Evolutionary conservation across 306 rosid genomes (phyloP), one percentile per base, ranked within the genome.

Genomic region (Pachyrhizus erosus): DNA sequence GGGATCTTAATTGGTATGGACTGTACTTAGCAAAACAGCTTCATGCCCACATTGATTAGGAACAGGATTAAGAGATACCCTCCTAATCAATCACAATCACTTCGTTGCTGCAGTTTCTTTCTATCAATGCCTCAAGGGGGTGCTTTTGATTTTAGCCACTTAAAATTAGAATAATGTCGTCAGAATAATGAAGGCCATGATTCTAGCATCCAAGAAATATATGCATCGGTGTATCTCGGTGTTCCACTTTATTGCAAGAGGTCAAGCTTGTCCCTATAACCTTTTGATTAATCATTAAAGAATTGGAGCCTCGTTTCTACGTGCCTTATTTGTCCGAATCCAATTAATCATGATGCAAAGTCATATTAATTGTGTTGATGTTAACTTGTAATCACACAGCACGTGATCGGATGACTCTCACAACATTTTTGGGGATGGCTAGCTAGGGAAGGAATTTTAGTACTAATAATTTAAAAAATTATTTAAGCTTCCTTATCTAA

Each of bases 71-170:
- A 17, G 21, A 72, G 70, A 83, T 51, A 57, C 45, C 54, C 75
- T 73, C 60, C 29, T 37, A 77, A 83, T 73, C 75, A 84, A 79
- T 74, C 86, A 83, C 79, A 29, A 33, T 62, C 68, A 72, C 21
- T 51, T 23, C 46, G 1, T 20, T 73, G 55, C 81, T 42, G 10
- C 18, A 31, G 75, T 80, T 73, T 73, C 67, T 80, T 73, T 73
- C 67, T 12, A 65, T 42, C 48, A 39, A 39, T 31, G 34, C 34
- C 34, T 62, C 80, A 45, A 5, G 51, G 45, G 57, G 49, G 7
- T 69, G 65, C 57, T 61, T 67, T 64, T 52, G 45, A 76, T 48
- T 26, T 51, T 81, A 70, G 29, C 70, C 77, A 39, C 67, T 37
- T 14, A 24, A 24, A 72, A 79, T 46, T 77, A 46, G 3, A 54